A percentile compares a stretch with the other conserved stretches of the same genome.
These are phyloP conservation scores for Viola odorata DNA, from an alignment of 345 rosid species.

Conservation along the genomic window DNA sequence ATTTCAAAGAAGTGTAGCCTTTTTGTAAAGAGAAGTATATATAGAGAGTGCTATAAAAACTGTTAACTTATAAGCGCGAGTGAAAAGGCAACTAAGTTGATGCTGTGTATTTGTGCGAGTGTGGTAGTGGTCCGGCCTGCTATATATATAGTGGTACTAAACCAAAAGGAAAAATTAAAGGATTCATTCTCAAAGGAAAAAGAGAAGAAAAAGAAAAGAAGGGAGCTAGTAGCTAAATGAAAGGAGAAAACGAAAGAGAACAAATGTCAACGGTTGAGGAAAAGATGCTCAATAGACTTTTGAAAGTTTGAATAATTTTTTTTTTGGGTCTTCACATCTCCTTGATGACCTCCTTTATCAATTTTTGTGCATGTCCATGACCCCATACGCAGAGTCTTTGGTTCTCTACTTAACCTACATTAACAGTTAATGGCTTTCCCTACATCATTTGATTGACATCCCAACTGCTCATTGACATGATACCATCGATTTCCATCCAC, in stretches of 20 bases:
- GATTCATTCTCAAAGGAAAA: too few relatives aligned
- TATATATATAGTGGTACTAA: constrained; percentile 19
- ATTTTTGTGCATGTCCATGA: constrained; percentile 36
- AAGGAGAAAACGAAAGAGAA: constrained; percentile 1
- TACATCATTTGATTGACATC: constrained; percentile 20
- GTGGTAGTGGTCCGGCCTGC: constrained; percentile 50
- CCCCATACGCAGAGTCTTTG: constrained; percentile 10
- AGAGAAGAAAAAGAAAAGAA: too few relatives aligned
- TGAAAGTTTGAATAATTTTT: constrained; percentile 30
- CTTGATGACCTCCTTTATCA: constrained; percentile 35
- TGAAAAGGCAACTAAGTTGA: constrained; percentile 36
- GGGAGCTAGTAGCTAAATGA: not conserved
- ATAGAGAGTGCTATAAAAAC: constrained; percentile 12
- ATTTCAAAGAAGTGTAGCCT: constrained; percentile 28
- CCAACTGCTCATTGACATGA: not conserved
- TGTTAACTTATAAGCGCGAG: constrained; percentile 29
- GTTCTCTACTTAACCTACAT: constrained; percentile 14
- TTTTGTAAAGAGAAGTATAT: constrained; percentile 26
- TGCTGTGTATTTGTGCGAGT: constrained; percentile 40
- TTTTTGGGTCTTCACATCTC: constrained; percentile 6
- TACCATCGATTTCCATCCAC: not conserved
- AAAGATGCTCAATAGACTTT: constrained; percentile 26
- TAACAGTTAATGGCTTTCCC: constrained; percentile 2
- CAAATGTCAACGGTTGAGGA: constrained; percentile 52
- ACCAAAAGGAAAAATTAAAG: constrained; percentile 16